These are phyloP conservation scores for Phytophthora chlamydospora DNA, from an alignment of 352 stramenopile species.

Conservation along the genomic window DNA sequence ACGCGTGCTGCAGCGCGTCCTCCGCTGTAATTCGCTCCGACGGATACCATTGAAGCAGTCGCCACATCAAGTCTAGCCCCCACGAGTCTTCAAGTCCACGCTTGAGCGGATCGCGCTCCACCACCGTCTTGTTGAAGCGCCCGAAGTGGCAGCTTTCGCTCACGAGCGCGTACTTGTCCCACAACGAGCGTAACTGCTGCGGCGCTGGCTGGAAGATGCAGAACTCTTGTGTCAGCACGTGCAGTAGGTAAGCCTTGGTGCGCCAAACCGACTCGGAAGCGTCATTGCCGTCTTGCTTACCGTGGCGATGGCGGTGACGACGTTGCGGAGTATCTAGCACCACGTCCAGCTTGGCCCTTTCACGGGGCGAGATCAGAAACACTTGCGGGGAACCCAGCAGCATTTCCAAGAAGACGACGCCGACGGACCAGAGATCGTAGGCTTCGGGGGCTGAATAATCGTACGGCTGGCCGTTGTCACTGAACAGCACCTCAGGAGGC, in stretches of 20 bases:
- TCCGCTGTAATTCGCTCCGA: conserved; percentile 81
- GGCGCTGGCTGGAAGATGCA: conserved; percentile 78
- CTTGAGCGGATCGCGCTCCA: conserved; percentile 90
- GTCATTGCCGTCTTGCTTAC: conserved; percentile 27
- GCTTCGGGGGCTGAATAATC: conserved; percentile 60
- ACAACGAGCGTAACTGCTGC: conserved; percentile 61
- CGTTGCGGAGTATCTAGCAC: conserved; percentile 60
- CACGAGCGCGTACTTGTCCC: conserved; percentile 72
- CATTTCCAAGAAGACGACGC: conserved; percentile 96
- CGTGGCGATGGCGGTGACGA: conserved; percentile 30
- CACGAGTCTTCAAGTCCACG: conserved; percentile 85
- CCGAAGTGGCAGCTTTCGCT: conserved; percentile 86
- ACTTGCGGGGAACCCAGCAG: conserved; percentile 93
- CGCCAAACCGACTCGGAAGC: conserved; percentile 24
- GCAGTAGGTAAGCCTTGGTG: conserved; percentile 73
- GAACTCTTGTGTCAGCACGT: conserved; percentile 86
- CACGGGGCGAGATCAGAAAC: conserved; percentile 83
- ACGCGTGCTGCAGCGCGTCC: conserved; percentile 86
- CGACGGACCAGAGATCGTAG: conserved; percentile 95
- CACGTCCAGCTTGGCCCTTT: conserved; percentile 90
- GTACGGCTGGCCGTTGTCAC: conserved; percentile 60
- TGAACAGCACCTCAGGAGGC: conserved; percentile 92
- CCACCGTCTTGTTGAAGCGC: conserved; percentile 93
- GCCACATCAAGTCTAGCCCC: conserved; percentile 94
- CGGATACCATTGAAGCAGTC: conserved; percentile 94